These are phyloP conservation scores for Globisporangium acanthophoron DNA, from an alignment of 352 stramenopile genomes.

Conservation along the genomic window DNA sequence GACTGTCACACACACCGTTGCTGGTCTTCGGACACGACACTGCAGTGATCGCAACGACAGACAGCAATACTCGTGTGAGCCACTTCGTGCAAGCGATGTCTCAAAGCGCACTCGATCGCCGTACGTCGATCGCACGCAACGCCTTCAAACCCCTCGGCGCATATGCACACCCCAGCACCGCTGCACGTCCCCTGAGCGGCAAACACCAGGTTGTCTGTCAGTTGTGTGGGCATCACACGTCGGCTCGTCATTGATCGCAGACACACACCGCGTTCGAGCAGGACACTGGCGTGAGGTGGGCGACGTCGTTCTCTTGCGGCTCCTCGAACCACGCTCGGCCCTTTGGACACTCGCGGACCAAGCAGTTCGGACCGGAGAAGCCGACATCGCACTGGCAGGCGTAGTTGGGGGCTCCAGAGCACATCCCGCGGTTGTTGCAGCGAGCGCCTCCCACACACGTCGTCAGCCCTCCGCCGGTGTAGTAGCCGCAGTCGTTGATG, in stretches of 20 bases:
- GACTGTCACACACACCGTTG: slow-evolving; percentile 32
- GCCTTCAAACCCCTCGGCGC: slow-evolving; percentile 61
- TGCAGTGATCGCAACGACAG: slow-evolving; percentile 5
- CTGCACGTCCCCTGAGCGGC: slow-evolving; percentile 47
- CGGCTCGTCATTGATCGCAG: neutral
- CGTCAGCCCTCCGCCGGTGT: slow-evolving; percentile 31
- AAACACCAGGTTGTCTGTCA: neutral
- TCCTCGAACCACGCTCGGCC: slow-evolving; percentile 71
- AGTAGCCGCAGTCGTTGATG: slow-evolving; percentile 41
- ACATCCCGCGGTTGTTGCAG: slow-evolving; percentile 60
- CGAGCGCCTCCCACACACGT: slow-evolving; percentile 32
- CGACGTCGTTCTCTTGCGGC: slow-evolving; percentile 34
- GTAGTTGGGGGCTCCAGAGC: slow-evolving; percentile 33
- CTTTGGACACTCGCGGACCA: slow-evolving; percentile 35
- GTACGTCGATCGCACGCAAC: slow-evolving; percentile 59
- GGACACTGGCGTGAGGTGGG: slow-evolving; percentile 41
- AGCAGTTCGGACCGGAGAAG: slow-evolving; percentile 57
- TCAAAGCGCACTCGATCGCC: neutral
- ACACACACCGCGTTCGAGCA: slow-evolving; percentile 64
- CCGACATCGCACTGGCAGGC: slow-evolving; percentile 47
- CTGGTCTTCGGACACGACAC: slow-evolving; percentile 40
- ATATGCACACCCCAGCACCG: slow-evolving; percentile 43
- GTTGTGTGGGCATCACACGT: neutral
- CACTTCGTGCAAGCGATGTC: neutral
- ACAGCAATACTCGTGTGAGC: neutral